These are phyloP conservation scores for Macroventuria anomochaeta DNA, from an alignment of 2,329 filamentous ascomycete genomes.

Conservation along the genomic window DNA sequence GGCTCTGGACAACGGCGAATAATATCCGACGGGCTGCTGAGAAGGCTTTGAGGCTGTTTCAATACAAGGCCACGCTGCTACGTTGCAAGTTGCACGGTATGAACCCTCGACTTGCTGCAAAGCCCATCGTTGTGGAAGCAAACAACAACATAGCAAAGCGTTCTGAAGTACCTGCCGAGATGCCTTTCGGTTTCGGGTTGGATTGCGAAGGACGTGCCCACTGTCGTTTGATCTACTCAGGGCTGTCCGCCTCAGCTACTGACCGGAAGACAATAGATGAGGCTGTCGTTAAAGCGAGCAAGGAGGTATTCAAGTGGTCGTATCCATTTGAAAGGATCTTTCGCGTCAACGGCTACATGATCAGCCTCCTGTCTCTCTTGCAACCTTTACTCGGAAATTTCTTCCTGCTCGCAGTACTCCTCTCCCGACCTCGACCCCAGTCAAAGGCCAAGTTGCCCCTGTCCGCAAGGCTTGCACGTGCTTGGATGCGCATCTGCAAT, in stretches of 20 bases:
- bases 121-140: background rate
- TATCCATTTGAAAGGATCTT: background rate
- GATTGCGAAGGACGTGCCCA: slow-evolving; percentile 7
- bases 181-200: slow-evolving; percentile 23
- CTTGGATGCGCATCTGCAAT: background rate
- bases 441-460: background rate
- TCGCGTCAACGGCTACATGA: background rate
- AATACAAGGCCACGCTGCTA: background rate
- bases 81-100: background rate
- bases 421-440: background rate
- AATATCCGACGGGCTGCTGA: background rate
- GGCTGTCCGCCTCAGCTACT: background rate
- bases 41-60: background rate
- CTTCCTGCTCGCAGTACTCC: background rate
- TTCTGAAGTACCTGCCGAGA: background rate
- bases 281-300: background rate
- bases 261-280: background rate
- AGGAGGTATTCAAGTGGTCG: background rate
- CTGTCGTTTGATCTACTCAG: slow-evolving; percentile 18
- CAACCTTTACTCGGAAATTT: background rate
- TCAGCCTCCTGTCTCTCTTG: background rate
- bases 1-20: slow-evolving; percentile 1
- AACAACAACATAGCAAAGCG: background rate
- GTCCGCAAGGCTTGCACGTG: background rate
- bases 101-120: background rate